Evolutionary conservation across 2,329 filamentous ascomycete species (phyloP).

Genomic region (Domatiomyces globalis): DNA sequence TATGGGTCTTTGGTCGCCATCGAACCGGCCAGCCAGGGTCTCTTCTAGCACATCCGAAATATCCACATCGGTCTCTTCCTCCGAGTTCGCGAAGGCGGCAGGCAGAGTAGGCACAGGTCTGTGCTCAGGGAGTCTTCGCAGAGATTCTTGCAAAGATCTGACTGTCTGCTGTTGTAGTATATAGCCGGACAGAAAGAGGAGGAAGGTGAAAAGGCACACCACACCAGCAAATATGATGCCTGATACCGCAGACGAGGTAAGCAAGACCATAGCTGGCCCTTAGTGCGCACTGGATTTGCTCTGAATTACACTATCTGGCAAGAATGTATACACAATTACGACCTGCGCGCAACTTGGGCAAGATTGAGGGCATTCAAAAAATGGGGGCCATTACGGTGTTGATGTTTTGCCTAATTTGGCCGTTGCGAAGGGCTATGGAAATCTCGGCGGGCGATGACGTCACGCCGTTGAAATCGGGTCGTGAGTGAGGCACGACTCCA

Average conservation of each 20-base stretch:
- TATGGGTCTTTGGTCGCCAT: background rate
- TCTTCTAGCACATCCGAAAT: background rate
- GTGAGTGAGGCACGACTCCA: too few species aligned
- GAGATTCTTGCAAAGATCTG: slow-evolving; percentile 57
- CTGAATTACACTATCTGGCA: background rate
- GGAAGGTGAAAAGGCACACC: slow-evolving; percentile 61
- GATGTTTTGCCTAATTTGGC: background rate
- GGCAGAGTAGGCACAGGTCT: slow-evolving; percentile 20
- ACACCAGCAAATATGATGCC: slow-evolving; percentile 30
- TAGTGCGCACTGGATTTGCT: background rate
- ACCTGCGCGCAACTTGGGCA: background rate
- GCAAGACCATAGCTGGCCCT: slow-evolving; percentile 27
- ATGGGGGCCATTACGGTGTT: background rate
- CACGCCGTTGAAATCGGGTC: too few species aligned
- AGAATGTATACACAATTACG: background rate
- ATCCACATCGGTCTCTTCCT: slow-evolving; percentile 6
- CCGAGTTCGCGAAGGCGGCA: slow-evolving; percentile 12
- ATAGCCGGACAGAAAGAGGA: slow-evolving; percentile 80
- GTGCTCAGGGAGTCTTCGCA: slow-evolving; percentile 38
- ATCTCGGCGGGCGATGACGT: too few species aligned
- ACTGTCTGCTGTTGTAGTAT: slow-evolving; percentile 77
- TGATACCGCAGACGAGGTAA: slow-evolving; percentile 32
- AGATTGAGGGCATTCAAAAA: background rate
- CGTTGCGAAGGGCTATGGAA: background rate
- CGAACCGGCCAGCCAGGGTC: background rate